Evolutionary conservation across 73 alveolate species (phyloP).

Genomic region (Stentor coeruleus): DNA sequence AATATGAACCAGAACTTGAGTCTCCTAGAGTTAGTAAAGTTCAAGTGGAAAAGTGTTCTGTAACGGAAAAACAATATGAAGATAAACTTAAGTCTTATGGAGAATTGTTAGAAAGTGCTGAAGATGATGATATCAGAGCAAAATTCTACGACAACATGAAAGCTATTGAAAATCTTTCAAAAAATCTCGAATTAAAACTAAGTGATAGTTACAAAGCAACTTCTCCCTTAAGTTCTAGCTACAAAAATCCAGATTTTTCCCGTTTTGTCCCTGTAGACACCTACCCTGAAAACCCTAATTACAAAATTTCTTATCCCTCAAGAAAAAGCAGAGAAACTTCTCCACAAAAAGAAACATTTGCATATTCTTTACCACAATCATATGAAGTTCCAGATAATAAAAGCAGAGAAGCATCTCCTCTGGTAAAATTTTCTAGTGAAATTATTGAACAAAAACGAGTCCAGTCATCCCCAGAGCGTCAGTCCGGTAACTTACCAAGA

Average conservation of each 20-base stretch:
- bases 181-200: neutral
- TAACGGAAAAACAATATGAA: neutral
- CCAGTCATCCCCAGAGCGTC: too few species aligned
- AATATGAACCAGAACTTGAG: neutral
- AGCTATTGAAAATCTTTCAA: neutral
- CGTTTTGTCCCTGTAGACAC: neutral
- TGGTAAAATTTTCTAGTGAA: neutral
- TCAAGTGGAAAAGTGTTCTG: neutral
- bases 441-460: neutral
- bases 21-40: neutral
- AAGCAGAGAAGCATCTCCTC: constrained; percentile 1
- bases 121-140: neutral
- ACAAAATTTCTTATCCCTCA: too few species aligned
- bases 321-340: too few species aligned
- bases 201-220: neutral
- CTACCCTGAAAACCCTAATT: too few species aligned
- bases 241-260: neutral
- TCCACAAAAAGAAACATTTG: too few species aligned
- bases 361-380: too few species aligned
- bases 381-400: neutral
- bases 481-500: too few species aligned
- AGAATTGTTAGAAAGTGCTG: neutral
- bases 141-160: constrained; percentile 10
- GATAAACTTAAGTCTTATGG: neutral
- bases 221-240: too few species aligned